Base-by-base conservation (phyloP, 83 land plant genomes). In the Picea engelmannii region DNA sequence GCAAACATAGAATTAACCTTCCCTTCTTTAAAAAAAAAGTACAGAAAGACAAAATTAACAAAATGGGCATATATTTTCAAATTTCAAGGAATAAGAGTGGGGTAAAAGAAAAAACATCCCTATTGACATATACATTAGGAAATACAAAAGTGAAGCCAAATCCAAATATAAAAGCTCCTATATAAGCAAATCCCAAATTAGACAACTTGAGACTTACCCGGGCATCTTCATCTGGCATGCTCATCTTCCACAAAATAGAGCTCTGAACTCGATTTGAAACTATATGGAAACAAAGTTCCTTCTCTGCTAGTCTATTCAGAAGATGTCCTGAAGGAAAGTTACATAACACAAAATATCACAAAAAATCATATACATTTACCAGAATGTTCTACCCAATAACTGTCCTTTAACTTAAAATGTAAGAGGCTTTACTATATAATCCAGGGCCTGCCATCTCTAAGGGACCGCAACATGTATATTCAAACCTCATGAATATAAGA, bases 181-280 rank as follows among this genome's bases (percentile, higher is more conserved):
- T 52, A 52, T 11, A 52, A 52, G 13, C 58, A 52, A 52, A 52
- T 52, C 58, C 58, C 11, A 52, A 52, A 52, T 52, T 11, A 52
- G 58, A 52, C 58, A 52, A 52, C 58, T 52, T 52, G 58, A 60
- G 17, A 79, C 64, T 5, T 87, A 89, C 91, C 88, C 85, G 81
- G 1, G 89, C 78, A 64, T 90, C 82, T 58, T 84, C 76, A 71
- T 92, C 90, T 21, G 98, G 99, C 71, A 90, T 81, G 63, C 78
- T 88, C 93, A 95, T 95, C 38, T 89, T 89, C 99, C 99, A 97
- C 68, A 91, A 21, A 20, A 97, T 92, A 10, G 95, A 89, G 82
- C 88, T 88, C 78, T 84, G 86, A 71, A 96, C 76, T 75, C 92
- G 93, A 88, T 97, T 96, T 76, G 89, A 85, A 13, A 91, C 89